These are phyloP conservation scores for Candida sanyaensis DNA, from an alignment of 1,139 yeast species.

Conservation along the genomic window DNA sequence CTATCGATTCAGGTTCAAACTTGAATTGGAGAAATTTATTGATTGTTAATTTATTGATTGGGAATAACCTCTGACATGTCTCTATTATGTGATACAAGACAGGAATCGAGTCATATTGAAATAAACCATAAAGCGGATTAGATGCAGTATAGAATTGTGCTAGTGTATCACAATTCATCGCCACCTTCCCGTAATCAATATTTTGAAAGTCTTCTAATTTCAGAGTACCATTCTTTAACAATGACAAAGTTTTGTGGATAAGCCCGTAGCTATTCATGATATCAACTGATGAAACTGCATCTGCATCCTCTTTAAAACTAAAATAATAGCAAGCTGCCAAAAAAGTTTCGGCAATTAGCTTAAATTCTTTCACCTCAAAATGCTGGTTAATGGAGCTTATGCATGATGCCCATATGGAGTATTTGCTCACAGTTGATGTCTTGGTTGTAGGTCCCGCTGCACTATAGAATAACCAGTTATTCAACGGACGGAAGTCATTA, in stretches of 20 bases:
- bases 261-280: slow-evolving; percentile 30
- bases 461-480: slow-evolving; percentile 27
- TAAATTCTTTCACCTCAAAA: slow-evolving; percentile 16
- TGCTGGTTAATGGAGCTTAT: slow-evolving; percentile 20
- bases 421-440: slow-evolving; percentile 15
- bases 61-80: slow-evolving; percentile 43
- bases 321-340: slow-evolving; percentile 31
- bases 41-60: slow-evolving; percentile 43
- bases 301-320: slow-evolving; percentile 18
- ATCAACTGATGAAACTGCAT: slow-evolving; percentile 28
- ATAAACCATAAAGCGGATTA: slow-evolving; percentile 20
- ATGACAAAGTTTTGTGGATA: slow-evolving; percentile 25
- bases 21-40: slow-evolving; percentile 34
- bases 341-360: slow-evolving; percentile 21
- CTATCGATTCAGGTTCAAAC: slow-evolving; percentile 20
- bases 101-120: slow-evolving; percentile 24
- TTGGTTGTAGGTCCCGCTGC: slow-evolving; percentile 3
- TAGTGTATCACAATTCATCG: background rate
- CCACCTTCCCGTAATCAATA: slow-evolving; percentile 1
- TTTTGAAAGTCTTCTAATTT: background rate
- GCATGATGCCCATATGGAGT: slow-evolving; percentile 26
- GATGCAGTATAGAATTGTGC: slow-evolving; percentile 5
- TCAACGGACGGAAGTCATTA: slow-evolving; percentile 26
- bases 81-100: slow-evolving; percentile 28
- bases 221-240: slow-evolving; percentile 6